Conservation (phyloP, 257 asterid genomes). For the Nicotiana sylvestris region DNA sequence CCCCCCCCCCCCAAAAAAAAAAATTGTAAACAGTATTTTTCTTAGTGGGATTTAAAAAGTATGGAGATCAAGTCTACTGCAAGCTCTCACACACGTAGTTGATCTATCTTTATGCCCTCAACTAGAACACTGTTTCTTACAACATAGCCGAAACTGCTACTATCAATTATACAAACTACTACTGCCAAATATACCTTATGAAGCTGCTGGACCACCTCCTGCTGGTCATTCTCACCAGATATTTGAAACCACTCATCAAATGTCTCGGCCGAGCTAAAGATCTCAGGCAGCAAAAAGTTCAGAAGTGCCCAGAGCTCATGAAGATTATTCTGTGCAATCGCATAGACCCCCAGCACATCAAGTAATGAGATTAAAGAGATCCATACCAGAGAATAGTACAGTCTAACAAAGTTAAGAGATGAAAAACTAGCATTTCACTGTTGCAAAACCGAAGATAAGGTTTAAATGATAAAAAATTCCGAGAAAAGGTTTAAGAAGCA, state of each 20-base stretch:
- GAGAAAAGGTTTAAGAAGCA: neutral
- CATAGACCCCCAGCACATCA: conserved; percentile 7
- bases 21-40: neutral
- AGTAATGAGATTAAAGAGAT: neutral
- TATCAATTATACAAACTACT: neutral
- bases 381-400: neutral
- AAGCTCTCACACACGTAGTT: neutral
- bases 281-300: conserved; percentile 95
- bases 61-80: neutral
- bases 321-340: conserved; percentile 82
- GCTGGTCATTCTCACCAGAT: conserved; percentile 97
- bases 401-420: neutral
- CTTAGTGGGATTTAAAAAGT: neutral
- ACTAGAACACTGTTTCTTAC: neutral
- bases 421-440: neutral
- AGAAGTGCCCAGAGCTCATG: conserved; percentile 99
- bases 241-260: conserved; percentile 99
- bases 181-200: conserved; percentile 65
- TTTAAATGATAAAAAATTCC: neutral
- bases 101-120: neutral
- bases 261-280: conserved; percentile 98
- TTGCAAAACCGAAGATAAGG: neutral
- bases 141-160: neutral
- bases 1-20: too few relatives aligned
- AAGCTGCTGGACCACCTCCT: conserved; percentile 99